Evolutionary conservation across 257 asterid genomes (phyloP).

Genomic region (Voacanga thouarsii): DNA sequence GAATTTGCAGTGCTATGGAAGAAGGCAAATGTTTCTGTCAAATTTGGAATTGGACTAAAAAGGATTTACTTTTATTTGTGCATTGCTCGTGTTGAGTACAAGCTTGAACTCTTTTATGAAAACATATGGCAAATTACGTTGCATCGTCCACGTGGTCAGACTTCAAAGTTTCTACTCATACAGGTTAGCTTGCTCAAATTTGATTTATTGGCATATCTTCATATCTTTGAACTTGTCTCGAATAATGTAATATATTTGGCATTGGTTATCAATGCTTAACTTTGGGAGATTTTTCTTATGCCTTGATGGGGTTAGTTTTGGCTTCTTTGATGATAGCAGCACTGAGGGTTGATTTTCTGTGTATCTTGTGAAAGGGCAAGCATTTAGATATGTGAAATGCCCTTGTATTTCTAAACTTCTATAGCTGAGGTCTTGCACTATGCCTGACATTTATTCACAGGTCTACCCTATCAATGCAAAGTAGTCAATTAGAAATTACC

Average conservation of each 20-base stretch:
- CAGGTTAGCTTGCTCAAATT: constrained; percentile 50
- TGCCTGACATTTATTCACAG: not conserved
- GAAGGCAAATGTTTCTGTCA: constrained; percentile 27
- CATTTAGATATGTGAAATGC: not conserved
- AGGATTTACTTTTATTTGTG: constrained; percentile 43
- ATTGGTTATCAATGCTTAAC: not conserved
- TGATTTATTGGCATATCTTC: not conserved
- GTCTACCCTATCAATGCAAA: not conserved
- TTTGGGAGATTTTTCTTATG: not conserved
- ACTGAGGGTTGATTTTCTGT: not conserved
- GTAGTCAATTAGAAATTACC: not conserved
- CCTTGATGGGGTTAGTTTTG: not conserved
- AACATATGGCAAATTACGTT: constrained; percentile 71
- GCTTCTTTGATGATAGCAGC: not conserved
- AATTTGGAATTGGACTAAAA: constrained; percentile 59
- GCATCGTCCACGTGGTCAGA: constrained; percentile 28
- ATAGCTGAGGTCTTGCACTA: not conserved
- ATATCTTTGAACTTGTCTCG: not conserved
- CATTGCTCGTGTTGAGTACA: constrained; percentile 29
- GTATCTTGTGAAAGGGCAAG: not conserved
- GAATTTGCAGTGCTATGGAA: constrained; percentile 55
- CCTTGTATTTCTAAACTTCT: not conserved
- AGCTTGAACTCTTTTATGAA: constrained; percentile 70
- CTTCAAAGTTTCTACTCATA: constrained; percentile 45
- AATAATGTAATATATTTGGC: not conserved